These are phyloP conservation scores for Apiospora phragmitis DNA, from an alignment of 2,329 filamentous ascomycete genomes.

Conservation along the genomic window DNA sequence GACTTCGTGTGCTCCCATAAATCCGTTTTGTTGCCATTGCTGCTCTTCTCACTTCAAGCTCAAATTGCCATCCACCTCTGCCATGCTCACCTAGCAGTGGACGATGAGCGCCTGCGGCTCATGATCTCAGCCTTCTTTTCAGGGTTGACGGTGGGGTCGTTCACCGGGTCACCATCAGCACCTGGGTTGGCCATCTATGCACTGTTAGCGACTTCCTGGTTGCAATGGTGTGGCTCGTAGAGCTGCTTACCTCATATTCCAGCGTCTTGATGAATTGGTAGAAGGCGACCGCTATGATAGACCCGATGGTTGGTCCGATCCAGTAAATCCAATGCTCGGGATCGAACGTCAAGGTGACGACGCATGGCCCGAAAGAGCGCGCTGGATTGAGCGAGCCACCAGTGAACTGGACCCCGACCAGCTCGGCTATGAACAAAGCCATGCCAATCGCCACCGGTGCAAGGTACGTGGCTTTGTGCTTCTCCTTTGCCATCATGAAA, in stretches of 20 bases:
- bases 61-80: not conserved
- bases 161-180: conserved; percentile 43
- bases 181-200: conserved; percentile 46
- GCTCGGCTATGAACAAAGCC: conserved; percentile 53
- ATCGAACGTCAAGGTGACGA: conserved; percentile 36
- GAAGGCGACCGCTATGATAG: conserved; percentile 37
- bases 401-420: conserved; percentile 49
- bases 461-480: conserved; percentile 63
- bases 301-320: conserved; percentile 36
- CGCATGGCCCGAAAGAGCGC: conserved; percentile 46
- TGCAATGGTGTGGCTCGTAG: not conserved
- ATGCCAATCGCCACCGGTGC: conserved; percentile 65
- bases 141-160: conserved; percentile 45
- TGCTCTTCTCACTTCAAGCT: not conserved
- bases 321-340: conserved; percentile 25
- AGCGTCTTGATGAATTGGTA: conserved; percentile 42
- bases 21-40: not conserved
- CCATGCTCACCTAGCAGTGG: not conserved
- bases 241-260: conserved; percentile 35
- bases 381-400: conserved; percentile 50
- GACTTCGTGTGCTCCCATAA: not conserved
- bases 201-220: conserved; percentile 10
- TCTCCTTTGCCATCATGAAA: conserved; percentile 62
- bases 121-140: conserved; percentile 35
- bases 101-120: not conserved